Evolutionary conservation across 441 rosid species (phyloP).

Genomic region (Brassica hybrid): DNA sequence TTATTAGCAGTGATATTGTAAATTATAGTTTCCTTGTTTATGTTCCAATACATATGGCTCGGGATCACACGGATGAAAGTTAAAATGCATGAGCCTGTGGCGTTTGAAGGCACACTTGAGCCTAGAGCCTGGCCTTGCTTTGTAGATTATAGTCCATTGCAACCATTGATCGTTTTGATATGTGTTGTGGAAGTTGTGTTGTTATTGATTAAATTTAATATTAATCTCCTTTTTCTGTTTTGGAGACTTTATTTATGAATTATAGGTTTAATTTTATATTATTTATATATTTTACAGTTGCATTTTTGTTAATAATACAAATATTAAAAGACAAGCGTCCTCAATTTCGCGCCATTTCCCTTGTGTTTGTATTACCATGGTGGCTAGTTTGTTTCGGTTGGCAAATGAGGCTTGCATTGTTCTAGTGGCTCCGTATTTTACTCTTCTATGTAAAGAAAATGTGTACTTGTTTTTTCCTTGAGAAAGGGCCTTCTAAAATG

Average conservation of each 20-base stretch:
- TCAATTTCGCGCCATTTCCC: slow-evolving; percentile 30
- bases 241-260: neutral
- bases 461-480: too few species aligned
- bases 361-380: neutral
- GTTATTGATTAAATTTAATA: neutral
- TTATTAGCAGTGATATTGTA: slow-evolving; percentile 9
- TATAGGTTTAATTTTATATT: too few species aligned
- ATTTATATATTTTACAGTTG: too few species aligned
- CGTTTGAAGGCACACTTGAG: slow-evolving; percentile 10
- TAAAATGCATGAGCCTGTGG: slow-evolving; percentile 32
- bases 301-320: too few species aligned
- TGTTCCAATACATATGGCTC: neutral
- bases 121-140: slow-evolving; percentile 36
- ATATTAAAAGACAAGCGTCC: slow-evolving; percentile 35
- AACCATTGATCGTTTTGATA: slow-evolving; percentile 29
- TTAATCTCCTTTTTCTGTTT: neutral
- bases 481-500: too few species aligned
- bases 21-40: neutral
- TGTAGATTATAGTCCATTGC: neutral
- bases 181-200: slow-evolving; percentile 25
- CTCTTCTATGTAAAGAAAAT: slow-evolving; percentile 18
- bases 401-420: slow-evolving; percentile 11
- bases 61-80: neutral
- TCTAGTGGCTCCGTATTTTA: slow-evolving; percentile 34
- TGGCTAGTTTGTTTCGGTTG: slow-evolving; percentile 32